Evolutionary conservation across 2,329 filamentous ascomycete species (phyloP).

Genomic region (Kalmusia sp.): DNA sequence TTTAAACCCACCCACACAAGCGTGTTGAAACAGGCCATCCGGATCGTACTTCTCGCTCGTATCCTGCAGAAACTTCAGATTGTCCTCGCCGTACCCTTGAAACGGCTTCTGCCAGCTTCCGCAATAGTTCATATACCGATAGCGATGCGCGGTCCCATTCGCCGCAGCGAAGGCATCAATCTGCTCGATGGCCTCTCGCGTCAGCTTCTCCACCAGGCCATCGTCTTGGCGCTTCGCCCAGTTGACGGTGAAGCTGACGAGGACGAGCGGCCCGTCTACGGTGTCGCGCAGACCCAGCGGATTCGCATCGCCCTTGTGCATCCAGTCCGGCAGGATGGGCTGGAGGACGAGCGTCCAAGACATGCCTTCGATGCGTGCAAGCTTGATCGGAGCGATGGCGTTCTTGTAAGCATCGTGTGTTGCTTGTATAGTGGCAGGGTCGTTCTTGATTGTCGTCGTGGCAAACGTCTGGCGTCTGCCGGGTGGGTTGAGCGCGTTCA

Average conservation of each 20-base stretch:
- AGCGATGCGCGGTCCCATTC: constrained; percentile 23
- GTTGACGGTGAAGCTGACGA: constrained; percentile 4
- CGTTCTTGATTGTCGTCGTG: constrained; percentile 48
- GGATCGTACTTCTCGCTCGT: constrained; percentile 46
- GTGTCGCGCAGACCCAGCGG: constrained; percentile 32
- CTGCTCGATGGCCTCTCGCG: constrained; percentile 33
- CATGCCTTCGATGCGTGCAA: constrained; percentile 31
- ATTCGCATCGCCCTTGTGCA: constrained; percentile 27
- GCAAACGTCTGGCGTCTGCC: constrained; percentile 41
- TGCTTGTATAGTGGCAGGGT: constrained; percentile 36
- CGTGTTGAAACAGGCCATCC: constrained; percentile 43
- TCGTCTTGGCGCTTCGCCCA: constrained; percentile 25
- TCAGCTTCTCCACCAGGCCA: constrained; percentile 31
- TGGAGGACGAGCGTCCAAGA: constrained; percentile 45
- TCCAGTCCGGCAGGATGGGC: constrained; percentile 31
- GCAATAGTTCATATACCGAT: constrained; percentile 46
- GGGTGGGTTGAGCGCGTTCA: constrained; percentile 39
- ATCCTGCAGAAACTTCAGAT: constrained; percentile 29
- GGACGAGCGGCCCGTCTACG: background rate
- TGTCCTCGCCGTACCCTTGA: constrained; percentile 37
- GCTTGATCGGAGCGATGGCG: constrained; percentile 31
- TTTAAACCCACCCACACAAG: constrained; percentile 45
- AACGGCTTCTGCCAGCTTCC: constrained; percentile 47
- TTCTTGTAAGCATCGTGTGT: constrained; percentile 35
- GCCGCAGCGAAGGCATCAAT: constrained; percentile 39